Base-by-base conservation (phyloP, 1,139 yeast species). In the Nakaseomyces uthaithaninus region DNA sequence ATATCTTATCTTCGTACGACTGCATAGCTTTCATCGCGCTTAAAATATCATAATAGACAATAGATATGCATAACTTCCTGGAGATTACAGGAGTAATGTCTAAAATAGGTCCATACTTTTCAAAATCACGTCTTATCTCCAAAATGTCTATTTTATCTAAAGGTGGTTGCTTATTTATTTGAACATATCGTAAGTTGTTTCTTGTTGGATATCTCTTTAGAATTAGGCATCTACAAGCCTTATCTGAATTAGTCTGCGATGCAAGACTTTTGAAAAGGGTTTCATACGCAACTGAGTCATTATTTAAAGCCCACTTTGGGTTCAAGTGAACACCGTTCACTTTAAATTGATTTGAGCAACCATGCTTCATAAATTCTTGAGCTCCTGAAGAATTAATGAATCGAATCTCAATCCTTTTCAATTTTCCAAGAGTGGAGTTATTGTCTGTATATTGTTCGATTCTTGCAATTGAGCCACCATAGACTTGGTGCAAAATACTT, bases 381-480 rank as follows among this genome's bases (percentile, higher is more conserved):
- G 94, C 94, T 54, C 74, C 74, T 20, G 67, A 69, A 1, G 73
- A 67, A 25, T 62, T 68, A 25, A 75, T 55, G 53, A 80, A 85
- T 51, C 72, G 68, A 2, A 82, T 46, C 48, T 77, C 79, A 14
- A 80, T 46, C 27, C 42, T 47, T n/a, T 45, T 42, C 7, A 42
- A 31, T 4, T 31, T 37, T 9, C 20, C 22, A 3, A 34, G 25
- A 15, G 16, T 10, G 10, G 42, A 43, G 31, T 36, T 48, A 39
- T 46, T 42, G 3, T 45, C 43, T 10, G 48, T 44, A 7, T 28
- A 15, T 27, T 58, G 42, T 3, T 59, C 63, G 2, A 80, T 55
- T 45, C 68, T 70, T 49, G 81, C 87, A 36, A 84, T 61, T 0
- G 91, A 86, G 0, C 95, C 95, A 0, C 94, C 94, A 51, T 71